Percentiles rank a stretch among this genome's conserved stretches.
phyloP scores from a whole-genome alignment of 208 protist genomes.

The Zelonia costaricensis region DNA sequence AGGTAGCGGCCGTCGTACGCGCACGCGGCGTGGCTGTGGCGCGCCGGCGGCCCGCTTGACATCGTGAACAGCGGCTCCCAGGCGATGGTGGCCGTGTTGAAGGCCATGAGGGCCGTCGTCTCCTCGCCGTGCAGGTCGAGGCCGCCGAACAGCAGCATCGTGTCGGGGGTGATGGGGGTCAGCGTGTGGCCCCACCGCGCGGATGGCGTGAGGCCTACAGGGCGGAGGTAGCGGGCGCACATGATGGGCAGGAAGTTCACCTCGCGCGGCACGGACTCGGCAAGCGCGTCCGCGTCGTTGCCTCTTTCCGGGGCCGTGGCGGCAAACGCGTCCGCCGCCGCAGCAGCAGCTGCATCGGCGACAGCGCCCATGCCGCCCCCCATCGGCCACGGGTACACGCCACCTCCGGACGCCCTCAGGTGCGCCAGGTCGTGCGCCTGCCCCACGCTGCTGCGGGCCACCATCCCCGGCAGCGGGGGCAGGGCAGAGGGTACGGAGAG shows the following conservation, averaged over 20 bases:
- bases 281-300: neutral
- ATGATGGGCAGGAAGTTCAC: conserved; percentile 84
- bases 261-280: conserved; percentile 20
- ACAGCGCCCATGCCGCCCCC: neutral
- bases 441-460: neutral
- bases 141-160: conserved; percentile 70
- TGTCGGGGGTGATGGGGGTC: conserved; percentile 43
- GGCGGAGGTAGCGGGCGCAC: conserved; percentile 75
- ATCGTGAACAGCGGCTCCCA: conserved; percentile 70
- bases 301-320: neutral
- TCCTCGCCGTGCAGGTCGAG: conserved; percentile 47
- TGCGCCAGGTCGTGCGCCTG: too few relatives aligned
- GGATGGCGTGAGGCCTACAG: conserved; percentile 53
- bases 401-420: neutral
- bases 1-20: conserved; percentile 68
- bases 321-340: neutral
- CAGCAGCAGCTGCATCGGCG: neutral
- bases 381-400: neutral
- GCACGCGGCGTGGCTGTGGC: conserved; percentile 72
- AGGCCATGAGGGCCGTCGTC: conserved; percentile 53
- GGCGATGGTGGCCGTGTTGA: conserved; percentile 53
- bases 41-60: conserved; percentile 34
- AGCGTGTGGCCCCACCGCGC: conserved; percentile 78
- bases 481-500: too few relatives aligned
- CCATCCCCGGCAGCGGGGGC: too few relatives aligned